Evolutionary conservation across 2,329 filamentous ascomycete genomes (phyloP).

Genomic region (Gremmenia infestans): DNA sequence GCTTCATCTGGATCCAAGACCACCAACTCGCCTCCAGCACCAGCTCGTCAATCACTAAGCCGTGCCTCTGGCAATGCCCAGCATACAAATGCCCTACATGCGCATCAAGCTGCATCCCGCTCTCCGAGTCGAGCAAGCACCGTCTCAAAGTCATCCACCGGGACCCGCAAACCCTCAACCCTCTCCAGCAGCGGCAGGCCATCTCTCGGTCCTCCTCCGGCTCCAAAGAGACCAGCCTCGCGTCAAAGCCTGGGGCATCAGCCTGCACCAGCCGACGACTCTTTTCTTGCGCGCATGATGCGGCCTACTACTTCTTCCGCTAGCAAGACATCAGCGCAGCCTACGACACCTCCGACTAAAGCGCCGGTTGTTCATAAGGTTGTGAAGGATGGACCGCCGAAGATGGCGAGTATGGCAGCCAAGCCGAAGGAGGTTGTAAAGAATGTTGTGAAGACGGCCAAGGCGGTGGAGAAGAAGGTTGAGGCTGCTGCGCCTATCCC

Average conservation of each 20-base stretch:
- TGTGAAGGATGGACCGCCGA: constrained; percentile 25
- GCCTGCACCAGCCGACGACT: constrained; percentile 56
- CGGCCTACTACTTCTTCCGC: constrained; percentile 66
- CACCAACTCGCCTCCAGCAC: constrained; percentile 32
- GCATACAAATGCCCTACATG: constrained; percentile 27
- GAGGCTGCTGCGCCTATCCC: constrained; percentile 2
- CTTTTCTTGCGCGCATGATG: constrained; percentile 79
- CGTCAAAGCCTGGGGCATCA: constrained; percentile 47
- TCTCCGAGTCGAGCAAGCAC: constrained; percentile 27
- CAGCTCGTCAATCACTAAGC: constrained; percentile 37
- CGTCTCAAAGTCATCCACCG: constrained; percentile 13
- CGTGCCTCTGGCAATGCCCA: constrained; percentile 35
- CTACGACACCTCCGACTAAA: constrained; percentile 40
- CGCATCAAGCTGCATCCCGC: constrained; percentile 30
- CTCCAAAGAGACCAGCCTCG: constrained; percentile 43
- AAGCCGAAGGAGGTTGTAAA: constrained; percentile 15
- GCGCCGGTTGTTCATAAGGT: constrained; percentile 21
- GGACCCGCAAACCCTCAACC: constrained; percentile 25
- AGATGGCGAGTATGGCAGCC: constrained; percentile 13
- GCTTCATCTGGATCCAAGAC: constrained; percentile 63
- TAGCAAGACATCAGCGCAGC: constrained; percentile 63
- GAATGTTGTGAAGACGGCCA: constrained; percentile 8
- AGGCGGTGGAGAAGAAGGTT: constrained; percentile 10
- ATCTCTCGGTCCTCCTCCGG: constrained; percentile 51
- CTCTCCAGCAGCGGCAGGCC: constrained; percentile 23